A percentile compares a stretch with the other conserved stretches of the same genome.
Conservation (phyloP, 2,329 filamentous ascomycete genomes). For the Aspergillus persii region DNA sequence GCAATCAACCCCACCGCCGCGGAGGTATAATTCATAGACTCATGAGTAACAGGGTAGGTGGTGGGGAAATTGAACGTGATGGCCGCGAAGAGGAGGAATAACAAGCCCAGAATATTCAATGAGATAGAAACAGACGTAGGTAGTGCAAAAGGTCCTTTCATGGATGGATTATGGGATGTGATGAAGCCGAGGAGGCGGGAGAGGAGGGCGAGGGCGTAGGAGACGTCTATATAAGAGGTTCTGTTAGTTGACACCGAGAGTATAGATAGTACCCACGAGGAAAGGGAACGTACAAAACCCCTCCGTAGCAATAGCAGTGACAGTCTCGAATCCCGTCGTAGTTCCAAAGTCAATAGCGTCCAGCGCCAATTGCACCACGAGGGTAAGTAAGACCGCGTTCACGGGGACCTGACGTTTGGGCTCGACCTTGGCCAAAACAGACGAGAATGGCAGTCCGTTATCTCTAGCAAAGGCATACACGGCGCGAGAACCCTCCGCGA, state of each 20-base stretch:
- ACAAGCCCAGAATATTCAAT: slow-evolving; percentile 51
- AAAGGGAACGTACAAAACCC: slow-evolving; percentile 50
- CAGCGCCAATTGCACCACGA: slow-evolving; percentile 51
- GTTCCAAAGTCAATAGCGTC: slow-evolving; percentile 57
- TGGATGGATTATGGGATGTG: slow-evolving; percentile 37
- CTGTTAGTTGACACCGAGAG: no score
- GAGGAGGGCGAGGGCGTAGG: slow-evolving; percentile 56
- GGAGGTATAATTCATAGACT: slow-evolving; percentile 60
- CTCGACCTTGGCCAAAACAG: slow-evolving; percentile 47
- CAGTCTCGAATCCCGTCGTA: slow-evolving; percentile 55
- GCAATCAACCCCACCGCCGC: slow-evolving; percentile 57
- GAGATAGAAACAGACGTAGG: slow-evolving; percentile 44
- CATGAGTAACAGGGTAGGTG: slow-evolving; percentile 49
- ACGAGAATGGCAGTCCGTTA: slow-evolving; percentile 53
- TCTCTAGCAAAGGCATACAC: slow-evolving; percentile 51
- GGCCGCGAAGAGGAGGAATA: slow-evolving; percentile 54
- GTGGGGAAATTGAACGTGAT: slow-evolving; percentile 59
- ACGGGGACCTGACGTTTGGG: slow-evolving; percentile 49
- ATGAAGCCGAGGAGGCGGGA: slow-evolving; percentile 51
- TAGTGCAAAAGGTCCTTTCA: slow-evolving; percentile 41
- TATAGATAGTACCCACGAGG: background rate
- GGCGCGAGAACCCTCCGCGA: slow-evolving; percentile 48
- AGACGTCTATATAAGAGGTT: slow-evolving; percentile 43
- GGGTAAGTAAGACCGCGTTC: slow-evolving; percentile 49
- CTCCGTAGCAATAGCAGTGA: slow-evolving; percentile 57